Conservation (phyloP, 2,329 filamentous ascomycete genomes). For the Pseudopyricularia cyperi region DNA sequence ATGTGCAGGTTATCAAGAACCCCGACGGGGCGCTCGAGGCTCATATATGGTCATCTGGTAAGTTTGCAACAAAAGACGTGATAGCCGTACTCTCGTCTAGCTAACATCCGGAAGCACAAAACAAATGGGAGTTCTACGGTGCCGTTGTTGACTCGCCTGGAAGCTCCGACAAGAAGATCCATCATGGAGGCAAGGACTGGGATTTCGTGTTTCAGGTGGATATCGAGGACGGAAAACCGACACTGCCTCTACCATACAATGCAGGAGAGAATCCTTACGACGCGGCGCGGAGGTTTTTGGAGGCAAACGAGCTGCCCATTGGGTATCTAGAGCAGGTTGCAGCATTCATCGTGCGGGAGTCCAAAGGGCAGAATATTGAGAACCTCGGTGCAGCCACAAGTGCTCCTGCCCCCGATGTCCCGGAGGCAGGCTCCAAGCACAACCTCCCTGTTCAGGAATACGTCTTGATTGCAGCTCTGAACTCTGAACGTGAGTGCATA, state of each 20-base stretch:
- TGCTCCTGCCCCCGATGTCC: background rate
- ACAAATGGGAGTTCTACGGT: conserved; percentile 79
- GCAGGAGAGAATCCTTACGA: conserved; percentile 87
- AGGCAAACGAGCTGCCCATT: conserved; percentile 76
- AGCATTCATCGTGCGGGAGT: conserved; percentile 84
- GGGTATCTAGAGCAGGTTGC: conserved; percentile 84
- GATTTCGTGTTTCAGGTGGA: conserved; percentile 96
- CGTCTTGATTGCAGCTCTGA: conserved; percentile 49
- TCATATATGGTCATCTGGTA: conserved; percentile 67
- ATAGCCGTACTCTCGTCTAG: background rate
- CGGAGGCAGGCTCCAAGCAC: background rate
- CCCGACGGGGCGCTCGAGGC: conserved; percentile 70
- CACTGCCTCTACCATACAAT: conserved; percentile 89
- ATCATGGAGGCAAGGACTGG: conserved; percentile 75
- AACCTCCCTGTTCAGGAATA: conserved; percentile 68
- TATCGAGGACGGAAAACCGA: conserved; percentile 85
- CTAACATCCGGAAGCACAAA: conserved; percentile 26
- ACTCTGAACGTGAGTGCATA: conserved; percentile 35
- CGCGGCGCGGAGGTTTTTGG: conserved; percentile 78
- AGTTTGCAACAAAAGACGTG: conserved; percentile 12
- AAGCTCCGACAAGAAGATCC: conserved; percentile 65
- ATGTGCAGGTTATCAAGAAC: conserved; percentile 84
- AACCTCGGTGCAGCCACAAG: background rate
- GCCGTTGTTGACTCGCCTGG: conserved; percentile 84
- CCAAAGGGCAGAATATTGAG: conserved; percentile 42